Base-by-base conservation (phyloP, 2,329 filamentous ascomycete genomes). In the Biscogniauxia sp. region DNA sequence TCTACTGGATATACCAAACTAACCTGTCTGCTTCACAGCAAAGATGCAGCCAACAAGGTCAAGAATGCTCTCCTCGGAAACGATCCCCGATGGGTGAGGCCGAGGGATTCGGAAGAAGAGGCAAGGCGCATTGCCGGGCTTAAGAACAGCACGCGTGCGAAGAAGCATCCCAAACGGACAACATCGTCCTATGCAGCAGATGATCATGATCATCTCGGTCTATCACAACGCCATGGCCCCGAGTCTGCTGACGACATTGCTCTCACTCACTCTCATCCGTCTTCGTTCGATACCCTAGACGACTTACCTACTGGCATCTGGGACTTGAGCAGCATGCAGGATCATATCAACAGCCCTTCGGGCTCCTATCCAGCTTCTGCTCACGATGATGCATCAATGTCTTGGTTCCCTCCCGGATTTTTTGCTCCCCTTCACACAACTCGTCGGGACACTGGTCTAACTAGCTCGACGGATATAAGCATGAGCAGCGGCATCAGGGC, bases 21-120 rank as follows among this genome's bases (percentile, higher is more conserved):
- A 51, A 57, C 52, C 54, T 58, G 20, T 17, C 55, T 37, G 25
- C 32, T 19, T 49, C 50, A 60, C 59, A 84, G 83, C 45, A 81
- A 81, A 66, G 84, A 86, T 66, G 85, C 84, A 26, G 83, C 81
- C 37, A 83, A 84, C 68, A 86, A 87, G 73, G 84, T 81, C 20
- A 79, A 86, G 64, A 82, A 82, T 57, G 75, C 76, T 7, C 79
- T 85, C 62, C 78, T 87, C 32, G 84, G 85, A 64, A 84, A 86
- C 62, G 82, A 87, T 45, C 82, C 84, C 28, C 78, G 84, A 69
- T 85, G 84, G 78, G 75, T 86, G 55, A 80, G 82, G 20, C 83
- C 84, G 1, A 79, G 78, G 61, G 78, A 75, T 41, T 74, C 79
- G 11, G 75, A 78, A 19, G 83, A 86, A 56, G 84, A 85, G 79